These are phyloP conservation scores for Rhodomyrtus tomentosa DNA, from an alignment of 345 rosid species.

Conservation along the genomic window DNA sequence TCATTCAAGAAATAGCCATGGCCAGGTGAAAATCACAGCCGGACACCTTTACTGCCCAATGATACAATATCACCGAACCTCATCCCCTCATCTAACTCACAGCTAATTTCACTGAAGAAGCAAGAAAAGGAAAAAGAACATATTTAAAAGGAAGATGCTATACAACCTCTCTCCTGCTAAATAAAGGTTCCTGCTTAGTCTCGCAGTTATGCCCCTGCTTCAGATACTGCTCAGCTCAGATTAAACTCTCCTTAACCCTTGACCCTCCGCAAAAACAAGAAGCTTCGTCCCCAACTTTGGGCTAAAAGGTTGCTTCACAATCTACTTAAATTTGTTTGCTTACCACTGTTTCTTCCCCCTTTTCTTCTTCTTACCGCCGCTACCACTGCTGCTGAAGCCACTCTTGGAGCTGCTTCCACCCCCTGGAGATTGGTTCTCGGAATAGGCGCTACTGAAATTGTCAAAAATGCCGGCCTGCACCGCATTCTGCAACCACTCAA, in stretches of 20 bases:
- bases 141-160: neutral
- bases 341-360: constrained; percentile 82
- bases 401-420: constrained; percentile 28
- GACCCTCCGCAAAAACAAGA: neutral
- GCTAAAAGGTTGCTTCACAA: neutral
- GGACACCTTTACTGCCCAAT: neutral
- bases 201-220: neutral
- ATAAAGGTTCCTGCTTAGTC: neutral
- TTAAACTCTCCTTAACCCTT: neutral
- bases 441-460: constrained; percentile 17
- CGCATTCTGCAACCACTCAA: constrained; percentile 87
- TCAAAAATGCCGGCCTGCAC: constrained; percentile 70
- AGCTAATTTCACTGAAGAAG: neutral
- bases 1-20: neutral
- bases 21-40: neutral
- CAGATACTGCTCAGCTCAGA: neutral
- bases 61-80: neutral
- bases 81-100: neutral
- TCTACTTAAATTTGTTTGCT: neutral
- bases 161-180: constrained; percentile 11
- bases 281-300: neutral
- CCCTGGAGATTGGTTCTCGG: constrained; percentile 19
- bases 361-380: constrained; percentile 51
- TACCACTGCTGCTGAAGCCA: constrained; percentile 7
- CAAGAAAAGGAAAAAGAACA: neutral